A percentile compares a stretch with the other conserved stretches of the same genome.
Conservation (phyloP, 441 rosid genomes). For the Melastoma candidum region DNA sequence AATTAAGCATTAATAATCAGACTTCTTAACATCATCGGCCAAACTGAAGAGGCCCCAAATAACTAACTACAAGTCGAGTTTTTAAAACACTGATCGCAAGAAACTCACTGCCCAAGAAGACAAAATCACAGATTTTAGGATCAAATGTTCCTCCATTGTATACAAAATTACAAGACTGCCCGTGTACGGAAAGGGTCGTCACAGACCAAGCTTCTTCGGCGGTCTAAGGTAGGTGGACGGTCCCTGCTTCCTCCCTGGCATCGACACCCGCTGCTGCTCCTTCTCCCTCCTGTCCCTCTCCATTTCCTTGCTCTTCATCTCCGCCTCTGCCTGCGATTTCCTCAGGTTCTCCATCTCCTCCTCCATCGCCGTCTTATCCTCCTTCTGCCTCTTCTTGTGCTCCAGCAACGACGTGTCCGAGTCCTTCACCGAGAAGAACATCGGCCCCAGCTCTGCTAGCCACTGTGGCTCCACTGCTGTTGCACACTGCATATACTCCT, state of each 20-base stretch:
- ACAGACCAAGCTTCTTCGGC: conserved; percentile 75
- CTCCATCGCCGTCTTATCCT: conserved; percentile 92
- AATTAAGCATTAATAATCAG: too few species aligned
- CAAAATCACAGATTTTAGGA: neutral
- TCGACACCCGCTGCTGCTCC: conserved; percentile 67
- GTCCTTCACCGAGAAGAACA: conserved; percentile 93
- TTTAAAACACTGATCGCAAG: too few species aligned
- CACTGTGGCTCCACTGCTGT: conserved; percentile 93
- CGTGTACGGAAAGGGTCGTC: neutral
- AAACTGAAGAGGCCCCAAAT: too few species aligned
- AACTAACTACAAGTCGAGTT: too few species aligned
- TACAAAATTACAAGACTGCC: neutral
- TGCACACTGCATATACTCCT: conserved; percentile 97
- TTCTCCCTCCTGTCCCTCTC: conserved; percentile 58
- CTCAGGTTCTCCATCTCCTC: conserved; percentile 89
- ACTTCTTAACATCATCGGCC: too few species aligned
- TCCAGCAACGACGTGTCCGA: conserved; percentile 80
- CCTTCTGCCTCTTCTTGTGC: conserved; percentile 86
- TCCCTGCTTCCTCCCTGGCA: conserved; percentile 55
- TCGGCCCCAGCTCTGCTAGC: conserved; percentile 91
- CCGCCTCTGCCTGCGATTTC: conserved; percentile 58
- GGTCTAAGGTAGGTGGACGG: conserved; percentile 55
- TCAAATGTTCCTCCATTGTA: conserved; percentile 2
- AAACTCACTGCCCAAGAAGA: too few species aligned
- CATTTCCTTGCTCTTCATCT: conserved; percentile 38